Percentiles rank a stretch among this genome's conserved stretches.
Evolutionary conservation across 805 yeast genomes (phyloP).

Genomic region (Starmerella davenportii): DNA sequence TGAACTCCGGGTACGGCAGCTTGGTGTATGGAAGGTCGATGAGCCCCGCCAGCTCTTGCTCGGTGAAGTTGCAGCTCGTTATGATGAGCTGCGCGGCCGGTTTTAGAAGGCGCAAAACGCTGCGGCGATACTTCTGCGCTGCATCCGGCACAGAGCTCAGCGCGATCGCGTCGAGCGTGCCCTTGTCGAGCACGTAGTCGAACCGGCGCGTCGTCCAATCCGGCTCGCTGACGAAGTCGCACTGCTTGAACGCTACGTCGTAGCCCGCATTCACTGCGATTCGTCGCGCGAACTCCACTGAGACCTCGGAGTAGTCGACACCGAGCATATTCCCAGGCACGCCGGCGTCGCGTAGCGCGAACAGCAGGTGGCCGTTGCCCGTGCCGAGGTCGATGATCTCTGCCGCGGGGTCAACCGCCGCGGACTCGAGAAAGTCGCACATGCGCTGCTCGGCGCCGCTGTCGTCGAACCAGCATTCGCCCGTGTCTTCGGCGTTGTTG

Average conservation of each 20-base stretch:
- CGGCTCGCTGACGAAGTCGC: constrained; percentile 42
- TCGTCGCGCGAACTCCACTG: constrained; percentile 54
- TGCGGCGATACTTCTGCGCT: constrained; percentile 37
- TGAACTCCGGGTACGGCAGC: constrained; percentile 58
- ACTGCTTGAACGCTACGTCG: constrained; percentile 35
- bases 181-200: constrained; percentile 78
- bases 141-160: constrained; percentile 33
- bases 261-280: constrained; percentile 28
- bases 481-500: constrained; percentile 65
- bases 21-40: constrained; percentile 25
- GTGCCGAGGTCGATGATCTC: constrained; percentile 57
- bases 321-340: constrained; percentile 47
- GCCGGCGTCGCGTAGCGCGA: constrained; percentile 49
- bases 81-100: constrained; percentile 45
- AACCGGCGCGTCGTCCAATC: constrained; percentile 29
- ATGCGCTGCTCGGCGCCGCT: constrained; percentile 80
- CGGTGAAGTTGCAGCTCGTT: constrained; percentile 90
- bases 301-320: constrained; percentile 66
- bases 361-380: constrained; percentile 83
- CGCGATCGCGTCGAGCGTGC: constrained; percentile 93
- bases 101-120: constrained; percentile 39
- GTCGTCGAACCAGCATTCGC: constrained; percentile 94
- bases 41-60: constrained; percentile 38
- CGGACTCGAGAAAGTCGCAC: constrained; percentile 41
- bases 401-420: constrained; percentile 27